Conservation (phyloP, 805 yeast genomes). For the Yarrowia bubula region DNA sequence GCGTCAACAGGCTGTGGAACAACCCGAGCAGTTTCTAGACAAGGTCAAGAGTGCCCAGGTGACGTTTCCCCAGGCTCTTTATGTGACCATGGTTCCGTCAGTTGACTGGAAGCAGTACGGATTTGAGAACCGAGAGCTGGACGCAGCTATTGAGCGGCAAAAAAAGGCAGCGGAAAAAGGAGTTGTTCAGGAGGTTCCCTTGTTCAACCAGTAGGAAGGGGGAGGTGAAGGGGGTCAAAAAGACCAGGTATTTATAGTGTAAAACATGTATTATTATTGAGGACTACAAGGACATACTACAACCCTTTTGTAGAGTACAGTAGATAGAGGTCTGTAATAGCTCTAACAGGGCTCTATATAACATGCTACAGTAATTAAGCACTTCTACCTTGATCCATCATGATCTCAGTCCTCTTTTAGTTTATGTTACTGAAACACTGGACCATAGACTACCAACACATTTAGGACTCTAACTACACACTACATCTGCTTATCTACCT, state of each 20-base stretch:
- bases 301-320: too few relatives aligned
- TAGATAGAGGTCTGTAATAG: too few relatives aligned
- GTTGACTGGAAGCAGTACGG: conserved; percentile 40
- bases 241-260: not conserved
- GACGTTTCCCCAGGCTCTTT: conserved; percentile 35
- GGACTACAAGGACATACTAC: not conserved
- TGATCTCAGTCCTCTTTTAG: too few relatives aligned
- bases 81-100: conserved; percentile 36
- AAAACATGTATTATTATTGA: not conserved
- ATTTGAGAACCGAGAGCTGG: conserved; percentile 35
- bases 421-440: too few relatives aligned
- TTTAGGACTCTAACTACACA: too few relatives aligned
- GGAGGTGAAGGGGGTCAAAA: not conserved
- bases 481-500: too few relatives aligned
- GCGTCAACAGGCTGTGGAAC: conserved; percentile 34
- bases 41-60: conserved; percentile 28
- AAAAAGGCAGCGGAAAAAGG: conserved; percentile 29
- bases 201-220: conserved; percentile 31
- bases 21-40: conserved; percentile 35
- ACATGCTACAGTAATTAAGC: too few relatives aligned
- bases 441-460: too few relatives aligned
- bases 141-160: conserved; percentile 30
- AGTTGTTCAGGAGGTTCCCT: conserved; percentile 32
- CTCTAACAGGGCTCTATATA: too few relatives aligned
- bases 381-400: too few relatives aligned